Evolutionary conservation across 768 basidiomycete genomes (phyloP), one percentile per base, ranked within the genome.

Genomic region (Lanmaoa rubissima): DNA sequence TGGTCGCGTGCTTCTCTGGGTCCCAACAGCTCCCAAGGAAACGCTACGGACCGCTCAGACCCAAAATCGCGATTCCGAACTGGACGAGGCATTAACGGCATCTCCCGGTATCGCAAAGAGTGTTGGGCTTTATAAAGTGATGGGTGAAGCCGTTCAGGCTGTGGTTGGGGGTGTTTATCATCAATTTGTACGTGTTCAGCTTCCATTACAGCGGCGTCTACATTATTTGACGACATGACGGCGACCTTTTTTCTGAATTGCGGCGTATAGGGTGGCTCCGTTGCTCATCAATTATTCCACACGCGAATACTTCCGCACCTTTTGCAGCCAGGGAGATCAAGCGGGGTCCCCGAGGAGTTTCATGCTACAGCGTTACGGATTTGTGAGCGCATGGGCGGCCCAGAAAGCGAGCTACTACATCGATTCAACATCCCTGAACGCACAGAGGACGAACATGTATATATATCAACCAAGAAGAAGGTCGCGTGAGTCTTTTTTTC

Each of bases 91-190:
- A 8, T 52, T 76, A 71, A 31, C 67, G 55, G 54, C 50, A 42
- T 69, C 59, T 55, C 67, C 71, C 40, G 73, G 72, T 53, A 62
- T 81, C n/a, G 67, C 81, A 46, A 74, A 72, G 58, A 77, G 80
- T 40, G 81, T 87, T 2, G 91, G 90, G 2, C 67, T 92, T 52
- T 86, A 86, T 63, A 92, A 92, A 63, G 84, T 92, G 19, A 82
- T 86, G 64, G 91, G 91, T 2, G 85, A 88, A 55, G 79, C 85
- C 0, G 88, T 92, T 5, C 84, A 87, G 61, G 91, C 88, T 3
- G 76, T 91, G 16, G 71, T 92, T 32, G 91, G 91, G 24, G 88
- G 85, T 7, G 79, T 92, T 13, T 90, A 84, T 64, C 83, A 87
- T 64, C 89, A 94, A 75, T 90, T 86, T 69, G 91, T 93, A 65